A percentile compares a stretch with the other conserved stretches of the same genome.
These are phyloP conservation scores for Quaeritorhiza haematococci DNA, from an alignment of 371 early-diverging fungal species.

Conservation along the genomic window DNA sequence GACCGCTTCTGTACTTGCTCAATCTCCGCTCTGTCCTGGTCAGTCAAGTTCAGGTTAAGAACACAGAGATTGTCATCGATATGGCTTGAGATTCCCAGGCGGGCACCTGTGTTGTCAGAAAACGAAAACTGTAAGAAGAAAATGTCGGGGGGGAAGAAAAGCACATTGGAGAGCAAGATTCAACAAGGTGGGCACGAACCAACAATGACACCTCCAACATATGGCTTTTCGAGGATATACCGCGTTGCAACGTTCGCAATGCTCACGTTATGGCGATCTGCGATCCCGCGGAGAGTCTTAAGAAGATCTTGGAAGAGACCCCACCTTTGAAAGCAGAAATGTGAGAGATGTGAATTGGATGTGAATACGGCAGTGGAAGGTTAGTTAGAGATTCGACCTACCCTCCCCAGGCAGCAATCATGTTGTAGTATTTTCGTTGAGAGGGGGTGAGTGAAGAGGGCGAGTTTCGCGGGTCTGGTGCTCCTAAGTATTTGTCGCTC, in stretches of 20 bases:
- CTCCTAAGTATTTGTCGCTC: background rate
- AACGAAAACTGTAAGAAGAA: too few species aligned
- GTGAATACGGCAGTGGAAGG: too few species aligned
- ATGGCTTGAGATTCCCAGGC: background rate
- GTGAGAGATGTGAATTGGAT: too few species aligned
- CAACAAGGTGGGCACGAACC: too few species aligned
- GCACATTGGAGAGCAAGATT: too few species aligned
- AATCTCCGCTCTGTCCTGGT: background rate
- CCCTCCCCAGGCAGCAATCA: background rate
- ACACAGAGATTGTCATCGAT: background rate
- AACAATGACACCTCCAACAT: slow-evolving; percentile 2
- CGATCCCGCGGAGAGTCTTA: background rate
- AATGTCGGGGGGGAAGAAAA: too few species aligned
- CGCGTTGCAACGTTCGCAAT: slow-evolving; percentile 1
- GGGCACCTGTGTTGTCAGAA: too few species aligned
- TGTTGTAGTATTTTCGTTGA: background rate
- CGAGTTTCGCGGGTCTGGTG: background rate
- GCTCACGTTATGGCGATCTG: background rate
- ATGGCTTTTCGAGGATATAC: background rate
- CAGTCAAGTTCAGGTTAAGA: background rate
- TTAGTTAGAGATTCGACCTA: too few species aligned
- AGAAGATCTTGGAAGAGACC: background rate
- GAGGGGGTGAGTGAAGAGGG: background rate
- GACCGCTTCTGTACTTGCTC: background rate
- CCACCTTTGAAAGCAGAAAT: too few species aligned